Conservation (phyloP, 768 basidiomycete species). For the Calvatia gigantea region DNA sequence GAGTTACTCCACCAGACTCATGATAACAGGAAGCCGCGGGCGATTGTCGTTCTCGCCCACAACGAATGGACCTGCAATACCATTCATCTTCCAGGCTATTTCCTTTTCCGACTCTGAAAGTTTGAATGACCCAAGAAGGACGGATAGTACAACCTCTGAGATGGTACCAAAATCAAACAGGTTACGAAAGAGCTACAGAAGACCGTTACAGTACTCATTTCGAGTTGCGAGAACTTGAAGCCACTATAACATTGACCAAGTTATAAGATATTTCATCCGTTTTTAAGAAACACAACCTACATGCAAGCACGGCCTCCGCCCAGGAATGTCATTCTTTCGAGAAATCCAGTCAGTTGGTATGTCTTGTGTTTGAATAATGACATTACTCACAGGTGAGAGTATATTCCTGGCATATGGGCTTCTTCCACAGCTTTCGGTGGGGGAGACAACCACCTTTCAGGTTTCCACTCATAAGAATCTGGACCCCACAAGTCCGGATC, state of each 20-base stretch:
- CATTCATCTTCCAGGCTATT: slow-evolving; percentile 12
- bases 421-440: slow-evolving; percentile 27
- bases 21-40: background rate
- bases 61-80: background rate
- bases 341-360: no score
- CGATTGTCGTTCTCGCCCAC: background rate
- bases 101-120: background rate
- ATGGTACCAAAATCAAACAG: background rate
- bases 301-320: background rate
- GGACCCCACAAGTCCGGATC: slow-evolving; percentile 17
- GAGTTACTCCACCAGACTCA: background rate
- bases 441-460: slow-evolving; percentile 39
- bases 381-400: slow-evolving; percentile 30
- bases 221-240: slow-evolving; percentile 10
- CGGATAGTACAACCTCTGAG: slow-evolving; percentile 14
- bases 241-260: background rate
- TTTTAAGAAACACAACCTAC: background rate
- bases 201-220: slow-evolving; percentile 9
- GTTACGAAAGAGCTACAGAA: background rate
- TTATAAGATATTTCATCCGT: background rate
- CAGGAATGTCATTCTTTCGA: slow-evolving; percentile 7
- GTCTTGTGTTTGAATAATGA: no score
- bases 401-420: slow-evolving; percentile 31
- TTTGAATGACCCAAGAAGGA: slow-evolving; percentile 11
- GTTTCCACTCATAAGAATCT: slow-evolving; percentile 43